These are phyloP conservation scores for Geum urbanum DNA, from an alignment of 306 rosid species.

Conservation along the genomic window DNA sequence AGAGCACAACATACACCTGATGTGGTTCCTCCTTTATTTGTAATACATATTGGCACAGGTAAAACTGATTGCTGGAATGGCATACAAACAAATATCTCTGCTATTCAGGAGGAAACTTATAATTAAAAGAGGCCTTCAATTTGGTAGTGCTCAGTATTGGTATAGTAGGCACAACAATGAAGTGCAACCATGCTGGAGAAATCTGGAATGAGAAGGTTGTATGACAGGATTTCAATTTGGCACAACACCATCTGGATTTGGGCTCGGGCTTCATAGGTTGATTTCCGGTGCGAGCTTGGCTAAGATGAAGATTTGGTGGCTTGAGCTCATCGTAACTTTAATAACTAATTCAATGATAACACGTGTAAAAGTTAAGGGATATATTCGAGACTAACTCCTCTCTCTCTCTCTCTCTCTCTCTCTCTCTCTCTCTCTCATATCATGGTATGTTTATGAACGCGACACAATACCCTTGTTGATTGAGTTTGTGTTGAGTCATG, in stretches of 20 bases:
- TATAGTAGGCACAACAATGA: constrained; percentile 76
- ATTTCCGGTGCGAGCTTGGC: constrained; percentile 98
- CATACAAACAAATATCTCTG: constrained; percentile 83
- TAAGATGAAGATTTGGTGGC: too few relatives aligned
- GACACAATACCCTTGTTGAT: too few relatives aligned
- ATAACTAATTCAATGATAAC: too few relatives aligned
- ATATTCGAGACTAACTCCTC: too few relatives aligned
- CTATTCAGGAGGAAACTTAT: constrained; percentile 94
- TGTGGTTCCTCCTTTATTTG: constrained; percentile 87
- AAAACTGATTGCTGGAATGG: constrained; percentile 85
- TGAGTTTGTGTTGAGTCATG: too few relatives aligned
- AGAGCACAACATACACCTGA: constrained; percentile 89
- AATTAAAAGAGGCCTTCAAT: constrained; percentile 81
- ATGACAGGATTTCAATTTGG: constrained; percentile 79
- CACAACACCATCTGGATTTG: constrained; percentile 60
- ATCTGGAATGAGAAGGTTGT: constrained; percentile 99
- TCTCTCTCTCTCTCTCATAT: too few relatives aligned
- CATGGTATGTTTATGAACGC: too few relatives aligned
- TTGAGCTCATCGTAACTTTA: too few relatives aligned
- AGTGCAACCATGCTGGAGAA: constrained; percentile 97
- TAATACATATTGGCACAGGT: constrained; percentile 85
- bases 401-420: too few relatives aligned
- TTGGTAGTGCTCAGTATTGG: constrained; percentile 95
- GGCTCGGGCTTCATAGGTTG: constrained; percentile 88
- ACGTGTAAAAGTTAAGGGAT: too few relatives aligned